phyloP scores from a whole-genome alignment of 1,284 basidiomycete species.

The Schizophyllum amplum region DNA sequence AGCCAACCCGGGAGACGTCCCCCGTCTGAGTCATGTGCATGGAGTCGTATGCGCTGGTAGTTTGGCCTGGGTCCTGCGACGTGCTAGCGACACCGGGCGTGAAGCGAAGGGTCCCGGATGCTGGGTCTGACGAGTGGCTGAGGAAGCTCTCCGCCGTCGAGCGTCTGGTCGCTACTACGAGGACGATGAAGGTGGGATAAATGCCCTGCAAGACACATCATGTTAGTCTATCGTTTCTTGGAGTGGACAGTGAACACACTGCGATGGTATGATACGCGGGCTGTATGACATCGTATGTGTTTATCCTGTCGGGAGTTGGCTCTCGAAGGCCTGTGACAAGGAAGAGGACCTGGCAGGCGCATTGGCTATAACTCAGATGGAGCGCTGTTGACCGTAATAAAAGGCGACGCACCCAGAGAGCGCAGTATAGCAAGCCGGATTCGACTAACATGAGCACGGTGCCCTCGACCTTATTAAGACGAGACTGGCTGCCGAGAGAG shows the following conservation, averaged over 20 bases:
- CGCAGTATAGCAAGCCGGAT: not conserved
- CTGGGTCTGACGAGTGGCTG: not conserved
- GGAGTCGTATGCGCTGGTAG: too few species aligned
- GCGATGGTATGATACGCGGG: not conserved
- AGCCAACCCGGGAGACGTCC: too few species aligned
- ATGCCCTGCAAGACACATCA: not conserved
- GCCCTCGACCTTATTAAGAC: not conserved
- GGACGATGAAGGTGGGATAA: not conserved
- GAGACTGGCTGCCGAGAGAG: not conserved
- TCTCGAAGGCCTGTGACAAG: not conserved
- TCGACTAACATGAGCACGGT: not conserved
- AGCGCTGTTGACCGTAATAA: too few species aligned
- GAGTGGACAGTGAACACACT: too few species aligned
- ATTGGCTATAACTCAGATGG: not conserved
- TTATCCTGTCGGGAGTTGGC: not conserved
- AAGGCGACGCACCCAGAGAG: not conserved
- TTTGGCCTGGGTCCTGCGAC: too few species aligned
- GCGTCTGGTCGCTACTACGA: not conserved
- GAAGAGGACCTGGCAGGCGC: not conserved
- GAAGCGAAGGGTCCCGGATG: not conserved
- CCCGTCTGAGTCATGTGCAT: too few species aligned
- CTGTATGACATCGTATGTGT: not conserved
- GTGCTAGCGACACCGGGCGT: too few species aligned
- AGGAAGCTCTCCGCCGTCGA: not conserved
- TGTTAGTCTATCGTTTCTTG: too few species aligned